Conservation (phyloP, 805 yeast genomes). For the Wickerhamomyces sydowiorum region DNA sequence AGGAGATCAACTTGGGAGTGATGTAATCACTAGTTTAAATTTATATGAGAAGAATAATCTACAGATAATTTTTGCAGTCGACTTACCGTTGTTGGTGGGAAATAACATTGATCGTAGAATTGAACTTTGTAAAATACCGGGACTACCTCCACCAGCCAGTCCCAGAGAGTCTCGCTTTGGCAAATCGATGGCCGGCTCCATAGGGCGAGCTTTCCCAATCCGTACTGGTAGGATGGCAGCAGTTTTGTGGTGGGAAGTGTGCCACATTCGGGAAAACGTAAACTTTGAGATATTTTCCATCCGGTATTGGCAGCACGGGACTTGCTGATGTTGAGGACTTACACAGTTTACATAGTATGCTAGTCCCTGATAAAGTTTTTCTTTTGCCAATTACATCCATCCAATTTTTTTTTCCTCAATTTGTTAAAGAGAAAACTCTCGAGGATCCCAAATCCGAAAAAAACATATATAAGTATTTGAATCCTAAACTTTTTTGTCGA, state of each 20-base stretch:
- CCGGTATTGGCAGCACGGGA: not conserved
- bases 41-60: too few species aligned
- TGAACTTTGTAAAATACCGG: too few species aligned
- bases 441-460: conserved; percentile 1
- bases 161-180: too few species aligned
- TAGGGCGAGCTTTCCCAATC: not conserved
- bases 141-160: not conserved
- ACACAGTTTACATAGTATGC: not conserved
- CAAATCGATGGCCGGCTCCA: not conserved
- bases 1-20: too few species aligned
- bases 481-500: not conserved
- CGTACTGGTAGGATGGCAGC: not conserved
- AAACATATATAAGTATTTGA: not conserved
- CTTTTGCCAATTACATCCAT: conserved; percentile 6
- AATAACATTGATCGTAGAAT: too few species aligned
- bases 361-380: conserved; percentile 7
- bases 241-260: not conserved
- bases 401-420: not conserved
- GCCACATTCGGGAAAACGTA: conserved; percentile 2
- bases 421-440: not conserved
- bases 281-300: conserved; percentile 1
- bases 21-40: too few species aligned
- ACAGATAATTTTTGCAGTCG: too few species aligned
- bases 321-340: too few species aligned
- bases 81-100: too few species aligned